Conservation (phyloP, 257 asterid species). For the Gynochthodes officinalis region DNA sequence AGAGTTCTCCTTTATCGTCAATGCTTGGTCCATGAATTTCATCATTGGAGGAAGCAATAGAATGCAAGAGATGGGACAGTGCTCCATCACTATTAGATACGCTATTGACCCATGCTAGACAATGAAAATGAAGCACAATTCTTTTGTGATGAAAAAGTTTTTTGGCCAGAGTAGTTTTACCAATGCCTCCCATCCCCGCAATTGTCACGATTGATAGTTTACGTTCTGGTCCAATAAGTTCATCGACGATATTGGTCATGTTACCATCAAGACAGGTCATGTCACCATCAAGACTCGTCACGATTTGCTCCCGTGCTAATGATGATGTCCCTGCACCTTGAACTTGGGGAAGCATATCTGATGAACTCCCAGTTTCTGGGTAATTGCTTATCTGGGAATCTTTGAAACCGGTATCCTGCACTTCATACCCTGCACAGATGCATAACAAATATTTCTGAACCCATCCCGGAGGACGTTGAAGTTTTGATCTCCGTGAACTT, state of each 20-base stretch:
- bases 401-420: too few species aligned
- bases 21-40: not conserved
- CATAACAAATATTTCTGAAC: too few species aligned
- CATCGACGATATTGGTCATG: not conserved
- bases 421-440: too few species aligned
- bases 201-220: not conserved
- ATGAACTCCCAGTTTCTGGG: too few species aligned
- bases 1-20: not conserved
- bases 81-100: not conserved
- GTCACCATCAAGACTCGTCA: not conserved
- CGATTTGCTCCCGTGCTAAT: not conserved
- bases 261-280: too few species aligned
- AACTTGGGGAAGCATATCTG: too few species aligned
- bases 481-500: too few species aligned
- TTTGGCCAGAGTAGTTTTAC: slow-evolving; percentile 6
- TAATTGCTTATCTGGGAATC: too few species aligned
- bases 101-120: slow-evolving; percentile 1
- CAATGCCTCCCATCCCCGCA: slow-evolving; percentile 7
- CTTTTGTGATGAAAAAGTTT: not conserved
- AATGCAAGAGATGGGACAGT: not conserved
- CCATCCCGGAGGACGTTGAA: too few species aligned
- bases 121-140: not conserved
- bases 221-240: not conserved
- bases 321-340: too few species aligned
- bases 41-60: not conserved